phyloP scores from a whole-genome alignment of 106 monocot species.

The Dendrobium nobile region DNA sequence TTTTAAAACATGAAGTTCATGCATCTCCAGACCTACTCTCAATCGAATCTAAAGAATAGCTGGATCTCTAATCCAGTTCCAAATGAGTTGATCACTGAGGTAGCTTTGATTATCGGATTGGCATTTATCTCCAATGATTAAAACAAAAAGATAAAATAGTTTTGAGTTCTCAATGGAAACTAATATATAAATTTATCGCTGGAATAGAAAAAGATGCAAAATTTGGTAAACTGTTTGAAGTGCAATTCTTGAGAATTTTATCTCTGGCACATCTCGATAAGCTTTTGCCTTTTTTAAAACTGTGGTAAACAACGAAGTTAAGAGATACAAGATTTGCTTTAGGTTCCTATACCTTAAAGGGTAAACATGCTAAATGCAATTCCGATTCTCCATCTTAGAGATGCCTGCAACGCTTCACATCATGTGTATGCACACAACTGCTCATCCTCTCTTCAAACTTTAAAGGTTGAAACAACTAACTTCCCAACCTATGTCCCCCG shows the following conservation, averaged over 20 bases:
- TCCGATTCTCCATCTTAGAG: background rate
- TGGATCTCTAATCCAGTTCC: background rate
- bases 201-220: background rate
- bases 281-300: background rate
- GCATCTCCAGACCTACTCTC: background rate
- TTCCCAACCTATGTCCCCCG: background rate
- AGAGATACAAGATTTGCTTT: background rate
- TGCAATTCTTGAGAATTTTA: background rate
- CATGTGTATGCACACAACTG: background rate
- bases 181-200: background rate
- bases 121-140: background rate
- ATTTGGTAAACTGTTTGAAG: background rate
- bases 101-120: background rate
- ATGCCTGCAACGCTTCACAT: background rate
- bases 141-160: background rate
- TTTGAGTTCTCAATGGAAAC: background rate
- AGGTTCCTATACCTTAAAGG: background rate
- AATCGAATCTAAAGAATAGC: background rate
- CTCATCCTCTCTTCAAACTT: background rate
- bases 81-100: background rate
- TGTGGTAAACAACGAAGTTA: background rate
- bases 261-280: background rate
- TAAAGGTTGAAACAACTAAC: background rate
- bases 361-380: background rate
- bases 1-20: background rate